These are phyloP conservation scores for Haplographium delicatum DNA, from an alignment of 495 filamentous ascomycete genomes.

Conservation along the genomic window DNA sequence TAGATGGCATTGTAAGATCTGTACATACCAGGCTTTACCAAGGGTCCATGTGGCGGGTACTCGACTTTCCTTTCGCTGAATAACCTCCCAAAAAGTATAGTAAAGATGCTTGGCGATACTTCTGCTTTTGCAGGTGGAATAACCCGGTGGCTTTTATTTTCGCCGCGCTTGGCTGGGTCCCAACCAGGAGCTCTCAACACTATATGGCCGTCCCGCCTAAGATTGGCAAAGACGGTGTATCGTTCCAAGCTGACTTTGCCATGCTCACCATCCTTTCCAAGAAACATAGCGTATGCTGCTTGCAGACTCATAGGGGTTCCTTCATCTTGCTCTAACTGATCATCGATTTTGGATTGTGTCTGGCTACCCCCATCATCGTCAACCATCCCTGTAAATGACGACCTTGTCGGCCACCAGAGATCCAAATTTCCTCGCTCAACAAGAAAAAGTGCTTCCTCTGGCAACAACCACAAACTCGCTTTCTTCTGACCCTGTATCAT, in stretches of 20 bases:
- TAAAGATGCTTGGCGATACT: conserved; percentile 22
- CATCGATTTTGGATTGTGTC: conserved; percentile 20
- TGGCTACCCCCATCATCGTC: conserved; percentile 16
- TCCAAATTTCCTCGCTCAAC: conserved; percentile 84
- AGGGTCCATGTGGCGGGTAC: conserved; percentile 49
- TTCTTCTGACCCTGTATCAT: conserved; percentile 34
- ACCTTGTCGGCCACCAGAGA: conserved; percentile 65
- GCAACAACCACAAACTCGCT: conserved; percentile 68
- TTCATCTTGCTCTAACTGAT: conserved; percentile 28
- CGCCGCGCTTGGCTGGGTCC: conserved; percentile 7
- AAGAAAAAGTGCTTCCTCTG: conserved; percentile 86
- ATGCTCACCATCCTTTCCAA: conserved; percentile 56
- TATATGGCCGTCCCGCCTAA: conserved; percentile 80
- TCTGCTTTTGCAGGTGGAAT: neutral
- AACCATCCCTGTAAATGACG: conserved; percentile 21
- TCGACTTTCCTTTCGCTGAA: conserved; percentile 16
- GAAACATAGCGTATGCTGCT: conserved; percentile 77
- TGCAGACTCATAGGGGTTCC: conserved; percentile 83
- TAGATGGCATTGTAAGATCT: conserved; percentile 77
- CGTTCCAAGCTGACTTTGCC: conserved; percentile 65
- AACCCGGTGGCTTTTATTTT: neutral
- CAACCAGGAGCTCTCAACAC: conserved; percentile 57
- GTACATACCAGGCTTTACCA: conserved; percentile 72
- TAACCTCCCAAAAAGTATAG: conserved; percentile 19
- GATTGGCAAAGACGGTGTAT: conserved; percentile 77